Base-by-base conservation (phyloP, 2,329 filamentous ascomycete species). In the Alternaria solani region DNA sequence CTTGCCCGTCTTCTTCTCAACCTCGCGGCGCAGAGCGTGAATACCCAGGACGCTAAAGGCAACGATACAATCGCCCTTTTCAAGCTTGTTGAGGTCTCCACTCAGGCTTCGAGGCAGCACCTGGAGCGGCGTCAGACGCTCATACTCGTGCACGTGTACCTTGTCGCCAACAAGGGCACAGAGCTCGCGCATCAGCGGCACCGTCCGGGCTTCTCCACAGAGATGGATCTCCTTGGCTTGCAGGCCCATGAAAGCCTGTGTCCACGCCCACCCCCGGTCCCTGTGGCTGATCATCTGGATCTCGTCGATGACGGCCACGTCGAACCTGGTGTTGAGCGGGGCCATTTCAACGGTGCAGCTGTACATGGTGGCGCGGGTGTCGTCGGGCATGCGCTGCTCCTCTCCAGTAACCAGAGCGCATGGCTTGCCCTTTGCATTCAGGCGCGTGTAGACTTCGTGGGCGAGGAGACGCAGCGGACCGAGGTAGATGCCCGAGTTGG, bases 321-420 rank as follows among this genome's bases (percentile, higher is more conserved):
- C 94, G 30, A 92, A 68, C 81, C 85, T n/a, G 84, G 74, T 79
- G 49, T 84, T 83, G 20, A 88, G 67, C 7, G 86, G 86, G 25
- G 89, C 85, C 90, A 99, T 99, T 78, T 99, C 95, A 3, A 99
- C 95, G 0, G 95, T 99, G 74, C 95, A 97, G 74, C 93, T 94
- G 58, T 85, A 86, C 72, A 96, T 89, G 62, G 84, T 71, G 3
- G 79, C 69, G 0, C 52, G 59, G 18, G 71, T 84, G 4, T 80
- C 79, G 1, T 81, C 80, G 0, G 92, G 89, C 8, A 91, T 80
- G 53, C 91, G 88, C 61, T 92, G 87, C 75, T 99, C 95, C 74
- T 99, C 95, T 51, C 95, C 96, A 0, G 96, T 99, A 46, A 98
- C 80, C 53, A 99, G 83, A 48, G 91, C 89, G 73, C 93, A 97